Base-by-base conservation (phyloP, 371 early-diverging fungal species). In the Mortierella sp. region DNA sequence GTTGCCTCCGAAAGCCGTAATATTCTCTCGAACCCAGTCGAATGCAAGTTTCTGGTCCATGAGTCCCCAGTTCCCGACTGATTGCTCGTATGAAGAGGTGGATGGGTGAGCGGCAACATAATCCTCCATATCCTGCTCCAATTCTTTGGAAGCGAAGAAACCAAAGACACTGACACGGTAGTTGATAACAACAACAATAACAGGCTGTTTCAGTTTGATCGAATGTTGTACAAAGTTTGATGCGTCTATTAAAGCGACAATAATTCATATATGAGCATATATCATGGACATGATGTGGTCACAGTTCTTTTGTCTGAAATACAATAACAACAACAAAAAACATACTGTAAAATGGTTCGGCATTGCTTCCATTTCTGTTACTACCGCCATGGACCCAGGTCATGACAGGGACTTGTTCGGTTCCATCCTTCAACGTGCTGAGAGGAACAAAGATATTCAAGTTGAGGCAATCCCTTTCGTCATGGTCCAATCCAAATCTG, bases 1-100 rank as follows among this genome's bases (percentile, higher is more conserved):
- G 56, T 89, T 83, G 23, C 89, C 89, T 7, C 88, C 88, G 65
- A 89, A 87, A 7, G 62, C 63, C 19, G 35, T 28, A 47, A 89
- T 86, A 66, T 89, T 80, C 34, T 82, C 63, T 17, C 74, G 56
- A 4, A 87, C 77, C 88, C 88, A 89, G 35, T 74, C 47, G 22
- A 87, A 64, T 1, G 88, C 87, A 4, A 73, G 58, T 26, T 66
- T 64, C 66, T 87, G 85, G 61, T 89, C 87, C 57, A 69, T 64
- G 5, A 88, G 64, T 1, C 87, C 87, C 61, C 66, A 72, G 70
- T 86, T 87, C 13, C 83, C 83, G 15, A 76, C 17, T 0, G 76
- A 66, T 23, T 56, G 59, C 13, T 68, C 64, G 34, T 74, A 68
- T 3, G 40, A 19, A 19, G 68, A 35, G 51, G 63, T 23, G 0